These are phyloP conservation scores for Aulographum hederae DNA, from an alignment of 2,329 filamentous ascomycete species.

Conservation along the genomic window DNA sequence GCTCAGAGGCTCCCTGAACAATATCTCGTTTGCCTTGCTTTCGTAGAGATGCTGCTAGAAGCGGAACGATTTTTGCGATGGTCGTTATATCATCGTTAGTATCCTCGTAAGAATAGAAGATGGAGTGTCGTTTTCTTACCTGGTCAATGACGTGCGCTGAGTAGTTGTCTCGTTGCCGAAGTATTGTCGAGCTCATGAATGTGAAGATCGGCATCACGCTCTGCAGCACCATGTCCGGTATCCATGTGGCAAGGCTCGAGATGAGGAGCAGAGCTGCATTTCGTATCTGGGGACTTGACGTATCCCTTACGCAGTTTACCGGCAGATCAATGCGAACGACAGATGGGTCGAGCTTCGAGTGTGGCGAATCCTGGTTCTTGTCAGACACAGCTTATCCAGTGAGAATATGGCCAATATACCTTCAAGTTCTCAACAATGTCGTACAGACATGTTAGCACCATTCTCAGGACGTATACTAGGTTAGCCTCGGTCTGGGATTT, in stretches of 20 bases:
- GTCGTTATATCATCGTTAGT: constrained; percentile 47
- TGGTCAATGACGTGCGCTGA: constrained; percentile 89
- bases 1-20: constrained; percentile 66
- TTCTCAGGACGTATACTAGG: not conserved
- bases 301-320: constrained; percentile 85
- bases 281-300: constrained; percentile 81
- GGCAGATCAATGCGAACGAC: constrained; percentile 73
- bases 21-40: constrained; percentile 53
- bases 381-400: no score
- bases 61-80: constrained; percentile 83
- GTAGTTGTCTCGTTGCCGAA: constrained; percentile 89
- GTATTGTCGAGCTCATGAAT: constrained; percentile 83
- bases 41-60: constrained; percentile 68
- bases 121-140: no score
- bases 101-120: constrained; percentile 9
- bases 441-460: not conserved
- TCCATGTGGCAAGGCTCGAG: constrained; percentile 68
- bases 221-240: constrained; percentile 81
- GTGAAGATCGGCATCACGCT: constrained; percentile 99
- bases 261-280: constrained; percentile 80
- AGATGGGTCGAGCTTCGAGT: no score
- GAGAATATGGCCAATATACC: no score
- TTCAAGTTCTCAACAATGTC: not conserved
- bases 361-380: not conserved
- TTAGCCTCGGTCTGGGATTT: not conserved